Evolutionary conservation across 352 stramenopile genomes (phyloP), one percentile per base, ranked within the genome.

Genomic region (Phytopythium chamaehyphon): DNA sequence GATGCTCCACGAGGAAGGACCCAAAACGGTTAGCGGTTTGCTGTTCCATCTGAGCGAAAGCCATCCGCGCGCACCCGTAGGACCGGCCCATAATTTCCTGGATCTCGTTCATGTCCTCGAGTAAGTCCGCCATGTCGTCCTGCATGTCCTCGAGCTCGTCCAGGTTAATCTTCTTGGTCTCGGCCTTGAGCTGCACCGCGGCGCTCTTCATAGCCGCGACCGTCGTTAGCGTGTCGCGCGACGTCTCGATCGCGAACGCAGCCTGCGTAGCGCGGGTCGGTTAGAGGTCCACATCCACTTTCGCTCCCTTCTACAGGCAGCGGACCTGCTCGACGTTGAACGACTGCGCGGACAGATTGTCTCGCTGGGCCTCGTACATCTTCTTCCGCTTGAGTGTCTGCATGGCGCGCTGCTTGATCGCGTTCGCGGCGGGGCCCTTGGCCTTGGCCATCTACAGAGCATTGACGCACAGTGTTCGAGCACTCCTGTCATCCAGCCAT

Each of bases 51-150:
- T n/a, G n/a, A 23, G 16, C 0, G 60, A 12, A 2, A 55, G 40
- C 11, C 14, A n/a, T 18, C 15, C 14, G 26, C n/a, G 15, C 66
- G 47, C 73, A 92, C 83, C 83, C 90, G 64, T 98, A 99, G 31
- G 95, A 98, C 40, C 91, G 84, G 9, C 93, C 94, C 67, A 99
- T 86, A 39, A 96, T 88, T 56, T 98, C 95, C 57, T 99, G 97
- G 55, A 99, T 98, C 66, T 99, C 95, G 59, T 97, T 97, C 79
- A 98, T 98, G 56, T 99, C 96, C 61, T 98, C 90, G 79, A 98
- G 96, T 47, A 98, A 71, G 28, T 99, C 91, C 2, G 93, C 94
- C 84, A 99, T 96, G 58, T 98, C 94, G 66, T 99, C 96, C 66
- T 96, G 93, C 37, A 98, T 69, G 58, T 98, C 92, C 82, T 99